These are phyloP conservation scores for Amanita rubescens DNA, from an alignment of 768 basidiomycete species.

Conservation along the genomic window DNA sequence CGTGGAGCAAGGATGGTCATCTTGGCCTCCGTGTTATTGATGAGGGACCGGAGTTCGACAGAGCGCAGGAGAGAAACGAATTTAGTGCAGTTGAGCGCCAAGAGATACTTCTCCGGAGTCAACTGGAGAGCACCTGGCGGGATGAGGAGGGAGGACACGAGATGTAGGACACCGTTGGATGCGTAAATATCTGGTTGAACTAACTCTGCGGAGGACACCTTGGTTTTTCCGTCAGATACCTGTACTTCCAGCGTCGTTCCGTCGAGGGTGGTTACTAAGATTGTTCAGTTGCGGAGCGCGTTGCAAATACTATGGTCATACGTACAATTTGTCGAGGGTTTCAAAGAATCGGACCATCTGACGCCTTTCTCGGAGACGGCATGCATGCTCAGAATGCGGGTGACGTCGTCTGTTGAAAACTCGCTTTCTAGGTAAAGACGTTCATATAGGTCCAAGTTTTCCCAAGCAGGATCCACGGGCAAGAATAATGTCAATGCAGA, in stretches of 20 bases:
- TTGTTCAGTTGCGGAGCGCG: constrained; percentile 8
- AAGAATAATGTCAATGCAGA: constrained; percentile 83
- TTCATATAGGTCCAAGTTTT: constrained; percentile 68
- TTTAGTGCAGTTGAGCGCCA: constrained; percentile 83
- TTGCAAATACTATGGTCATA: constrained; percentile 5
- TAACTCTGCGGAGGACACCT: constrained; percentile 51
- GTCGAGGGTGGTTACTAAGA: constrained; percentile 62
- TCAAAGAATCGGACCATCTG: constrained; percentile 60
- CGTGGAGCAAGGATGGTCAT: constrained; percentile 90
- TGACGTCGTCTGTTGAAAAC: constrained; percentile 76
- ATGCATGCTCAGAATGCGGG: constrained; percentile 73
- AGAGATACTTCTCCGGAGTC: constrained; percentile 92
- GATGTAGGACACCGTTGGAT: constrained; percentile 91
- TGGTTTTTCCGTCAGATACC: constrained; percentile 45
- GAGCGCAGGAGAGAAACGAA: constrained; percentile 88
- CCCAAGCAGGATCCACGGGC: constrained; percentile 81
- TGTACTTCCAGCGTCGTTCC: constrained; percentile 59
- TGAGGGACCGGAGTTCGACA: constrained; percentile 60
- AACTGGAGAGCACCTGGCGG: constrained; percentile 68
- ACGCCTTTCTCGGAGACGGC: constrained; percentile 53
- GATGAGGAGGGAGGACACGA: constrained; percentile 76
- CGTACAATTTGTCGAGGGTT: constrained; percentile 46
- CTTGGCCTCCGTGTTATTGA: constrained; percentile 59
- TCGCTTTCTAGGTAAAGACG: constrained; percentile 83
- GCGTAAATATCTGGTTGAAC: constrained; percentile 82